Evolutionary conservation across 73 alveolate species (phyloP).

Genomic region (Paramecium primaurelia): DNA sequence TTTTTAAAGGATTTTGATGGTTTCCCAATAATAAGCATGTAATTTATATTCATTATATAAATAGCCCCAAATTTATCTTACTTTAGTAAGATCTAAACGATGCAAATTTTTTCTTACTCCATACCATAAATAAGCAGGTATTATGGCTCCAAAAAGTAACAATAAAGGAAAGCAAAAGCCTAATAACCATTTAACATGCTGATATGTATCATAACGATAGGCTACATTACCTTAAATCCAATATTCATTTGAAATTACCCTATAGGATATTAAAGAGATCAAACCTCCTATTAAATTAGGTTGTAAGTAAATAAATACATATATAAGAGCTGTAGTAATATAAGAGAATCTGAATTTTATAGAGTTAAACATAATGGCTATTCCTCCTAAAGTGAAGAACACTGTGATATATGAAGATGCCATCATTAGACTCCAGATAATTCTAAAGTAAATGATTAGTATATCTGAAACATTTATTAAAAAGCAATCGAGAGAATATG

Average conservation of each 20-base stretch:
- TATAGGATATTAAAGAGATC: not conserved
- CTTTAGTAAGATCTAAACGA: not conserved
- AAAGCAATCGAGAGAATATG: not conserved
- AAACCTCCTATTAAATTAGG: not conserved
- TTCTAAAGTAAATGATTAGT: not conserved
- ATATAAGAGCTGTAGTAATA: not conserved
- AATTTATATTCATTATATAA: not conserved
- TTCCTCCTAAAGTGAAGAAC: not conserved
- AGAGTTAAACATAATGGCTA: not conserved
- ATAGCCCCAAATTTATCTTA: not conserved
- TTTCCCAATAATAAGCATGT: not conserved
- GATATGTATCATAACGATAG: not conserved
- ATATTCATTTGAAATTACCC: not conserved
- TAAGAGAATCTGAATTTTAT: not conserved
- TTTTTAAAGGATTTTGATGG: not conserved
- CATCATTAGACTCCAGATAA: not conserved
- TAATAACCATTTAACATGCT: not conserved
- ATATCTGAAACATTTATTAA: not conserved
- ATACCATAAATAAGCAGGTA: not conserved
- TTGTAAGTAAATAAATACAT: not conserved
- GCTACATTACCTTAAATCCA: conserved; percentile 22
- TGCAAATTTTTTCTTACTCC: not conserved
- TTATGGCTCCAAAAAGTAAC: not conserved
- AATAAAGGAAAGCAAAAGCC: not conserved
- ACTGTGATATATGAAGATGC: not conserved